Percentiles rank a stretch among this genome's conserved stretches.
These are phyloP conservation scores for Apiospora phragmitis DNA, from an alignment of 2,329 filamentous ascomycete genomes.

Conservation along the genomic window DNA sequence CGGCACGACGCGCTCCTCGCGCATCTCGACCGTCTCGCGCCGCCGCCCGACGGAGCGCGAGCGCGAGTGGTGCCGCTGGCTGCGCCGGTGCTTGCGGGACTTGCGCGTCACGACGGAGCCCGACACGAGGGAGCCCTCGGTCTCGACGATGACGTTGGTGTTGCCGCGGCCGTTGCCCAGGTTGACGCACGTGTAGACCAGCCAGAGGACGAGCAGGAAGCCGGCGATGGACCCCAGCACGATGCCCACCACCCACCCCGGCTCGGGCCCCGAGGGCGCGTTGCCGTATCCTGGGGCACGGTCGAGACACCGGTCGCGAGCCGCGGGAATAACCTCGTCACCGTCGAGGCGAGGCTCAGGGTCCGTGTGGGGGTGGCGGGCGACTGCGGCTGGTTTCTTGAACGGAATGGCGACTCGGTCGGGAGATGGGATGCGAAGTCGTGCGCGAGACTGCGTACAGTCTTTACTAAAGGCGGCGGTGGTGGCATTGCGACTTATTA, in stretches of 20 bases:
- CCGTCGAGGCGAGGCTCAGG: neutral
- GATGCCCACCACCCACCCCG: slow-evolving; percentile 39
- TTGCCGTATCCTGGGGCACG: slow-evolving; percentile 43
- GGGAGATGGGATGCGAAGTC: slow-evolving; percentile 14
- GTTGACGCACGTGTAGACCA: slow-evolving; percentile 31
- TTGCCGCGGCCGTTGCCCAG: slow-evolving; percentile 20
- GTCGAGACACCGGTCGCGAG: slow-evolving; percentile 32
- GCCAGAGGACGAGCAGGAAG: slow-evolving; percentile 28
- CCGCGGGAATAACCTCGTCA: slow-evolving; percentile 18
- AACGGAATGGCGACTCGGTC: slow-evolving; percentile 15
- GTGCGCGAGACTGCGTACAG: slow-evolving; percentile 19
- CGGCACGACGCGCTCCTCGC: slow-evolving; percentile 19
- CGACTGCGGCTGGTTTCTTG: slow-evolving; percentile 13
- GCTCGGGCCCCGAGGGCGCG: slow-evolving; percentile 38
- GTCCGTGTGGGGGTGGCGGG: slow-evolving; percentile 15
- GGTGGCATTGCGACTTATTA: slow-evolving; percentile 20
- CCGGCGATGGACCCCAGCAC: slow-evolving; percentile 43
- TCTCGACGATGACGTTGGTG: slow-evolving; percentile 27
- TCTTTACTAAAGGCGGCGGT: neutral
- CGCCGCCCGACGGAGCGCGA: slow-evolving; percentile 14
- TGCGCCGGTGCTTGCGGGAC: slow-evolving; percentile 20
- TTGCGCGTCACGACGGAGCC: slow-evolving; percentile 32
- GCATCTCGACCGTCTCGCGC: slow-evolving; percentile 32
- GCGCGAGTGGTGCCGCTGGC: slow-evolving; percentile 15
- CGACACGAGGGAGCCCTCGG: slow-evolving; percentile 28